phyloP scores from a whole-genome alignment of 495 filamentous ascomycete genomes.

The Penicillium verhagenii region DNA sequence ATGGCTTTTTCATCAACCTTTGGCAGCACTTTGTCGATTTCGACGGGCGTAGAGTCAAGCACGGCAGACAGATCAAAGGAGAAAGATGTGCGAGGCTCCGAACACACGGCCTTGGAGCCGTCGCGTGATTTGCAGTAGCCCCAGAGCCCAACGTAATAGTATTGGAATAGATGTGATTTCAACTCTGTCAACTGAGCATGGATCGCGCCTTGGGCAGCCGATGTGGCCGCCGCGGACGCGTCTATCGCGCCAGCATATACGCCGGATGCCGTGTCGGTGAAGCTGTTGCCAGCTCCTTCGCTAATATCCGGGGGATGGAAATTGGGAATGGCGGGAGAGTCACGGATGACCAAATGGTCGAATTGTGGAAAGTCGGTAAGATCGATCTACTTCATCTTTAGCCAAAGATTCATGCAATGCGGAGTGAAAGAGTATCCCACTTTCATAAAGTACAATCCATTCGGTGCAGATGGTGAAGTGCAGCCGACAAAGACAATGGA shows the following conservation, averaged over 20 bases:
- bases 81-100: neutral
- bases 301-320: neutral
- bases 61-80: neutral
- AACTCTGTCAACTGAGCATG: neutral
- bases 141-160: neutral
- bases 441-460: neutral
- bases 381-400: neutral
- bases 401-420: neutral
- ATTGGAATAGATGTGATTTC: neutral
- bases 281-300: neutral
- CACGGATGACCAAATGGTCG: neutral
- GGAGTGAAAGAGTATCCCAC: neutral
- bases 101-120: neutral
- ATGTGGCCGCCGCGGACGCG: neutral
- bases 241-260: neutral
- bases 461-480: neutral
- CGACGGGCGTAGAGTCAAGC: neutral
- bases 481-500: neutral
- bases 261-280: neutral
- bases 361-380: neutral
- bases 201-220: neutral
- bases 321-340: neutral
- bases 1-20: neutral
- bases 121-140: neutral
- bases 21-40: neutral